Conservation (phyloP, 495 filamentous ascomycete species). For the Talaromyces thailandensis region DNA sequence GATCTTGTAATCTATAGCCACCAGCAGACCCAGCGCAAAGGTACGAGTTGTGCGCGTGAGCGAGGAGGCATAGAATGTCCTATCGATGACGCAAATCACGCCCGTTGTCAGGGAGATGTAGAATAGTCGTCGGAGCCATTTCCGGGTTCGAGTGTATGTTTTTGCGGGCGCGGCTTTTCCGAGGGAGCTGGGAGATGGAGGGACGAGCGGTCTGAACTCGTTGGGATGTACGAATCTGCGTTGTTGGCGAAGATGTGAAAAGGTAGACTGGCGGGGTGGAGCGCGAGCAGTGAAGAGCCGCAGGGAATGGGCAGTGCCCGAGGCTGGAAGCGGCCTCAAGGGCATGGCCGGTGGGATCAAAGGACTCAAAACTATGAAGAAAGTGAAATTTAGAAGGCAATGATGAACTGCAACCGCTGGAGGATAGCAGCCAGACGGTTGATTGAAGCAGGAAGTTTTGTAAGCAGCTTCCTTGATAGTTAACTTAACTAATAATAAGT, state of each 20-base stretch:
- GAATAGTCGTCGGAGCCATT: conserved; percentile 67
- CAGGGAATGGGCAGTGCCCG: neutral
- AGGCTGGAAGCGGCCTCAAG: neutral
- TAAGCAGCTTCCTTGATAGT: too few relatives aligned
- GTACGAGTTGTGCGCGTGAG: conserved; percentile 74
- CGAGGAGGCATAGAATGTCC: conserved; percentile 63
- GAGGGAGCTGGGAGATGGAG: conserved; percentile 72
- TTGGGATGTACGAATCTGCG: conserved; percentile 8
- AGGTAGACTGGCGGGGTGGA: neutral
- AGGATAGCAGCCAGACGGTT: neutral
- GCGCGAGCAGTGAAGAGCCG: neutral
- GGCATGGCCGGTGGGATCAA: neutral
- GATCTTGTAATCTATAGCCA: conserved; percentile 89
- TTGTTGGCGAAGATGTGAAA: neutral
- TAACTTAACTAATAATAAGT: too few relatives aligned
- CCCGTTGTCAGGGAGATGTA: conserved; percentile 52
- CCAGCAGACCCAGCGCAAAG: conserved; percentile 67
- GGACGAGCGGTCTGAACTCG: conserved; percentile 61
- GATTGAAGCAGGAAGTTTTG: neutral
- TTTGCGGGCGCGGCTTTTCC: conserved; percentile 61
- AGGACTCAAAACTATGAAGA: neutral
- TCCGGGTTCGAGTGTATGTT: conserved; percentile 53
- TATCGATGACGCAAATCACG: conserved; percentile 57
- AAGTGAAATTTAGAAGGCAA: neutral
- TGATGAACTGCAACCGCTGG: neutral